Conservation (phyloP, 768 basidiomycete genomes). For the Chlorophyllum brunneum region DNA sequence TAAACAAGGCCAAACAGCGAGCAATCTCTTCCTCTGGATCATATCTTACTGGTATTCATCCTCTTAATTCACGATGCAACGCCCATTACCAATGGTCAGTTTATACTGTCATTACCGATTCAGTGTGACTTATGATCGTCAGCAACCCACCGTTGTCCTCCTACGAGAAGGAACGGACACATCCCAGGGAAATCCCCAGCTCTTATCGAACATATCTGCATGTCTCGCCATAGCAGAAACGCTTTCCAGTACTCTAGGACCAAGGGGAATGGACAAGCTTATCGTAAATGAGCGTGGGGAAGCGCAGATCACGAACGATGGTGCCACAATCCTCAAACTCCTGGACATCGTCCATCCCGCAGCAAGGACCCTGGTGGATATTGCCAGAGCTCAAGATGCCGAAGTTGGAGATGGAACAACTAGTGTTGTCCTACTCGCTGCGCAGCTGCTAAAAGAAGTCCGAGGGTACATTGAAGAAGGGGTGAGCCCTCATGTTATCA, state of each 20-base stretch:
- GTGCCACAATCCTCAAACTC: slow-evolving; percentile 95
- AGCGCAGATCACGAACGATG: slow-evolving; percentile 99
- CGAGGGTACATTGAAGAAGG: slow-evolving; percentile 92
- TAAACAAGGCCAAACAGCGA: slow-evolving; percentile 36
- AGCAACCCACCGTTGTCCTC: slow-evolving; percentile 98
- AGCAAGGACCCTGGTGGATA: slow-evolving; percentile 96
- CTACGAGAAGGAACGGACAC: slow-evolving; percentile 95
- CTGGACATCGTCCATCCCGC: slow-evolving; percentile 98
- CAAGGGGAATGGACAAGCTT: slow-evolving; percentile 98
- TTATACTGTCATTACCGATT: neutral
- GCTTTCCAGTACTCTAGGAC: slow-evolving; percentile 92
- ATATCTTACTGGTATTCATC: slow-evolving; percentile 19
- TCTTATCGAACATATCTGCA: slow-evolving; percentile 94
- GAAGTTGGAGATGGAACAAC: slow-evolving; percentile 99
- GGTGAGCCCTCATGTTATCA: slow-evolving; percentile 95
- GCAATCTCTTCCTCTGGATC: slow-evolving; percentile 20
- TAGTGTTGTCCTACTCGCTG: slow-evolving; percentile 90
- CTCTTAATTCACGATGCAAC: slow-evolving; percentile 65
- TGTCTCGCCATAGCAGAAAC: slow-evolving; percentile 93
- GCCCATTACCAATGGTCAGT: slow-evolving; percentile 71
- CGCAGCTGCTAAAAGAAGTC: slow-evolving; percentile 92
- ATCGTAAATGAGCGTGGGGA: slow-evolving; percentile 93
- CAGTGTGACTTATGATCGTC: slow-evolving; percentile 14
- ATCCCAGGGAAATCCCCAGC: slow-evolving; percentile 89
- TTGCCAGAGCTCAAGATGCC: slow-evolving; percentile 96